Evolutionary conservation across 1,139 yeast species (phyloP).

Genomic region (Lodderomyces pseudojiufengensis): DNA sequence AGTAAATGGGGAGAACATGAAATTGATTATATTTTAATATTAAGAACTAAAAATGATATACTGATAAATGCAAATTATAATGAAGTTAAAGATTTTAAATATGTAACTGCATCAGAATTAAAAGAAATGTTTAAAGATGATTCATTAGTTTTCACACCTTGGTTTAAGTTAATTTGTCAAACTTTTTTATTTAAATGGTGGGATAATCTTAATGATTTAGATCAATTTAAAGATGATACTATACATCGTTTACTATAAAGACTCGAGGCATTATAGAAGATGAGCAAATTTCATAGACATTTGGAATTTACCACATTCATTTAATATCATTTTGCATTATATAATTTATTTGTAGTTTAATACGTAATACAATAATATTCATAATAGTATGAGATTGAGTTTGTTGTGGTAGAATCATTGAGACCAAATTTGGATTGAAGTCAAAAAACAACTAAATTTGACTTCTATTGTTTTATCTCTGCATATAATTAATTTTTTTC

Average conservation of each 20-base stretch:
- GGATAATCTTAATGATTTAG: constrained; percentile 62
- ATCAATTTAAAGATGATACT: constrained; percentile 40
- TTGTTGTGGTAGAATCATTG: too few species aligned
- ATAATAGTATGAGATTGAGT: not conserved
- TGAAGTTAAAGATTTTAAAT: constrained; percentile 79
- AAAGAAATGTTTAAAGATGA: constrained; percentile 71
- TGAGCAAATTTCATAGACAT: not conserved
- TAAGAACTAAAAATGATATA: constrained; percentile 56
- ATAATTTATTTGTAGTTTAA: not conserved
- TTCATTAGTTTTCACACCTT: constrained; percentile 77
- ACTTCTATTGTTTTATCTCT: too few species aligned
- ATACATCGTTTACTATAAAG: constrained; percentile 38
- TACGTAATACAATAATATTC: not conserved
- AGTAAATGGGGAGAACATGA: constrained; percentile 95
- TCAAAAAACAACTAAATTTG: too few species aligned
- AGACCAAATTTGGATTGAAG: too few species aligned
- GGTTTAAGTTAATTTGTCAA: constrained; percentile 96
- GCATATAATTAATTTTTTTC: too few species aligned
- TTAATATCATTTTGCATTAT: too few species aligned
- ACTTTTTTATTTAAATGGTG: constrained; percentile 93
- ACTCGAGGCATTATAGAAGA: not conserved
- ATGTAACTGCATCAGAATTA: constrained; percentile 67
- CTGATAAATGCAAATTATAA: constrained; percentile 57
- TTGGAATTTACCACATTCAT: not conserved
- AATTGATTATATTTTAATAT: constrained; percentile 87